These are phyloP conservation scores for Amaranthus palmeri DNA, from an alignment of 148 eudicot genomes.

Conservation along the genomic window DNA sequence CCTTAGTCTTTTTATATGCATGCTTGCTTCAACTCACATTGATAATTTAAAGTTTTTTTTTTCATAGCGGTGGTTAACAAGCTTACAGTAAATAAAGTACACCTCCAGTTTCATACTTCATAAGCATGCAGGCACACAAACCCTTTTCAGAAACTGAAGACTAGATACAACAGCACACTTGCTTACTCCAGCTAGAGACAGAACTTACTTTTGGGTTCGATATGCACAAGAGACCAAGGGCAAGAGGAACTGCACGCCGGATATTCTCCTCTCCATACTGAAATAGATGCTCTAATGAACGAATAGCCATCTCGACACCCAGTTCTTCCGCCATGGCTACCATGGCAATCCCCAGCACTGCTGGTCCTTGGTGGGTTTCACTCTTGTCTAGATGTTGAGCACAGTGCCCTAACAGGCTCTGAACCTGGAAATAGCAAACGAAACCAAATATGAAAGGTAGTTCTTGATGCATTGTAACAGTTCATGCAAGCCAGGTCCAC, in stretches of 20 bases:
- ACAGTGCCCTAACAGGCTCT: conserved; percentile 87
- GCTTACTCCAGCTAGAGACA: not conserved
- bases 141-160: not conserved
- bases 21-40: not conserved
- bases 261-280: conserved; percentile 97
- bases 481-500: not conserved
- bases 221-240: conserved; percentile 84
- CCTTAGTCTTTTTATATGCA: not conserved
- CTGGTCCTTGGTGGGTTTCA: conserved; percentile 90
- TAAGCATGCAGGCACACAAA: conserved; percentile 3
- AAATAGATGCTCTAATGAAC: conserved; percentile 85
- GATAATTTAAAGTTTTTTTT: not conserved
- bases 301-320: conserved; percentile 89
- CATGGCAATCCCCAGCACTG: conserved; percentile 94
- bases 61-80: not conserved
- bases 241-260: conserved; percentile 88
- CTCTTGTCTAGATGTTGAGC: conserved; percentile 90
- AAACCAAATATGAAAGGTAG: conserved; percentile 5
- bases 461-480: not conserved
- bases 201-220: conserved; percentile 63
- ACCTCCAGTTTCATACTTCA: not conserved
- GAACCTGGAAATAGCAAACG: conserved; percentile 49
- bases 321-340: conserved; percentile 97
- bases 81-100: not conserved
- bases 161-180: not conserved